Evolutionary conservation across 257 asterid species (phyloP).

Genomic region (Lycium barbarum): DNA sequence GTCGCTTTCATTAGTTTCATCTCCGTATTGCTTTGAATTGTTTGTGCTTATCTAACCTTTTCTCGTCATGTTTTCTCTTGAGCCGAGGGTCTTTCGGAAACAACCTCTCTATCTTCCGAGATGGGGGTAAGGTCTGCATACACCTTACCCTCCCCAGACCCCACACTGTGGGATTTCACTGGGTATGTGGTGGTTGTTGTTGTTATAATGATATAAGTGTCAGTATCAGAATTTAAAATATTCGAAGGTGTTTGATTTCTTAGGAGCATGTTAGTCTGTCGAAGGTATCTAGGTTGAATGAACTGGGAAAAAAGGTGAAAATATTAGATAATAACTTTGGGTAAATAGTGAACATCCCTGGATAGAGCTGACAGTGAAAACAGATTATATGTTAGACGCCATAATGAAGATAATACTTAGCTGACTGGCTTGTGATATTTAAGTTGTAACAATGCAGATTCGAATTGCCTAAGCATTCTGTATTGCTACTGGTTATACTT

Average conservation of each 20-base stretch:
- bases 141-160: no score
- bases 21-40: no score
- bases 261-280: not conserved
- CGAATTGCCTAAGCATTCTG: not conserved
- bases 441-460: conserved; percentile 12
- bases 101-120: no score
- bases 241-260: not conserved
- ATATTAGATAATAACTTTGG: not conserved
- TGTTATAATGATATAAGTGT: not conserved
- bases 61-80: no score
- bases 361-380: conserved; percentile 11
- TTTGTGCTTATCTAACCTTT: no score
- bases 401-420: not conserved
- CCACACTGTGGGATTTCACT: no score
- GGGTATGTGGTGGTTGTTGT: no score
- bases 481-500: not conserved
- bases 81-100: no score
- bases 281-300: not conserved
- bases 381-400: not conserved
- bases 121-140: no score
- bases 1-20: no score
- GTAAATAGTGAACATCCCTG: conserved; percentile 14
- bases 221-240: not conserved
- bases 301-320: conserved; percentile 20
- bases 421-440: not conserved